Evolutionary conservation across 2,329 filamentous ascomycete genomes (phyloP), one percentile per base, ranked within the genome.

Genomic region (Leptographium flavum): DNA sequence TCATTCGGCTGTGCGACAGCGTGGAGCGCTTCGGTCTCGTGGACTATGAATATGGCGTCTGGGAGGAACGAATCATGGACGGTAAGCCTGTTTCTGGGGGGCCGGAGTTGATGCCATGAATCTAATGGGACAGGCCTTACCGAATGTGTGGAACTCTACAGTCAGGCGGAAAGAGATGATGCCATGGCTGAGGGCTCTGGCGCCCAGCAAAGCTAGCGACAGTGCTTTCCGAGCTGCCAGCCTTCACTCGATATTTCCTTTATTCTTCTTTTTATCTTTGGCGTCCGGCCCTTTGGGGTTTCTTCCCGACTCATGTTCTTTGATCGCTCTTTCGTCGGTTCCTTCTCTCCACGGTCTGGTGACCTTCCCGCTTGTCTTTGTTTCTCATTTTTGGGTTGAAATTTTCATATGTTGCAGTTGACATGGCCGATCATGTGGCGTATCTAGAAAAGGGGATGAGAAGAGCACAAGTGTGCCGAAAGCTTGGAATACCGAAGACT

Each of bases 41-140:
- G 11, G 92, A 98, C 64, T 98, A 96, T 60, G 83, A 96, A 57
- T 93, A 94, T 66, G 92, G 92, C 9, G 85, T 96, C 23, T 93
- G 87, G 76, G 92, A 96, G 63, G 88, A 96, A 58, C 79, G 85
- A 57, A 95, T 96, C 54, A 76, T 92, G 54, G 74, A 76, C 47
- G 73, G 88, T 94, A 69, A 64, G 84, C 19, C 14, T 4, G 17
- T 9, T n/a, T 8, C 10, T 21, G 19, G 8, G 8, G 3, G 17
- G 13, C 19, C 10, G 22, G 22, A n/a, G 21, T 28, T 5, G n/a
- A 17, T 7, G 13, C 10, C 37, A 8, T 11, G 28, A 17, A 2
- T 35, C 30, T 42, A 35, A 33, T 22, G 15, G 9, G 21, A 33
- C 15, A 42, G 40, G 40, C 21, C 40, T 42, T 27, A 42, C 40